These are phyloP conservation scores for Blastomyces silverae DNA, from an alignment of 2,329 filamentous ascomycete genomes.

Conservation along the genomic window DNA sequence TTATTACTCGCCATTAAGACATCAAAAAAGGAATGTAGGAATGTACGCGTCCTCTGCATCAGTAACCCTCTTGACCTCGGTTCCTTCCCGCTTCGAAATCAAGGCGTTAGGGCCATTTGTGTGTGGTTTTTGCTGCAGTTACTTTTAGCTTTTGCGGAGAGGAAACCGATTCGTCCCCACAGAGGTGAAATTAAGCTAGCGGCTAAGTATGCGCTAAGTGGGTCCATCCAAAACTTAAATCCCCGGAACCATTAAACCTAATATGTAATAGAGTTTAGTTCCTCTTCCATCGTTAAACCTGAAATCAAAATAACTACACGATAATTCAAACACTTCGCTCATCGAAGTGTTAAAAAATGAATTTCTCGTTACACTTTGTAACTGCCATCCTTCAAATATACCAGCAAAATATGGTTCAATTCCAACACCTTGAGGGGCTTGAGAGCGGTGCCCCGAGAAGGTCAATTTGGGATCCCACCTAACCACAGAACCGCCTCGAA, in stretches of 20 bases:
- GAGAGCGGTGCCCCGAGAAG: too few relatives aligned
- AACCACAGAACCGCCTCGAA: neutral
- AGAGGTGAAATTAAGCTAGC: constrained; percentile 3
- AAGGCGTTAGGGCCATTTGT: neutral
- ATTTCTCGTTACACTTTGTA: too few relatives aligned
- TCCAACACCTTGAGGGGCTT: neutral
- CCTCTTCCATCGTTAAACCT: neutral
- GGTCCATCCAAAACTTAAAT: neutral
- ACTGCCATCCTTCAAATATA: too few relatives aligned
- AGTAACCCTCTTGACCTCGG: neutral
- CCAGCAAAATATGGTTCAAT: neutral
- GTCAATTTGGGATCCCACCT: neutral
- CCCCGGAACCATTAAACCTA: neutral
- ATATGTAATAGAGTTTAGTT: neutral
- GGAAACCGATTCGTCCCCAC: constrained; percentile 1
- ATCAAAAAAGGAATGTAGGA: neutral
- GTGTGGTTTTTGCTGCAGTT: neutral
- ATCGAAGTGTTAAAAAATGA: too few relatives aligned
- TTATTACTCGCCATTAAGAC: neutral
- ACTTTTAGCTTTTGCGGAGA: neutral
- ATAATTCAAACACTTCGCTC: too few relatives aligned
- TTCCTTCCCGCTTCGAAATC: neutral
- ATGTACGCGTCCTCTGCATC: neutral
- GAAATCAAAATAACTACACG: neutral
- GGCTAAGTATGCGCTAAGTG: neutral